Base-by-base conservation (phyloP, 495 filamentous ascomycete species). In the Annulohypoxylon nitens region DNA sequence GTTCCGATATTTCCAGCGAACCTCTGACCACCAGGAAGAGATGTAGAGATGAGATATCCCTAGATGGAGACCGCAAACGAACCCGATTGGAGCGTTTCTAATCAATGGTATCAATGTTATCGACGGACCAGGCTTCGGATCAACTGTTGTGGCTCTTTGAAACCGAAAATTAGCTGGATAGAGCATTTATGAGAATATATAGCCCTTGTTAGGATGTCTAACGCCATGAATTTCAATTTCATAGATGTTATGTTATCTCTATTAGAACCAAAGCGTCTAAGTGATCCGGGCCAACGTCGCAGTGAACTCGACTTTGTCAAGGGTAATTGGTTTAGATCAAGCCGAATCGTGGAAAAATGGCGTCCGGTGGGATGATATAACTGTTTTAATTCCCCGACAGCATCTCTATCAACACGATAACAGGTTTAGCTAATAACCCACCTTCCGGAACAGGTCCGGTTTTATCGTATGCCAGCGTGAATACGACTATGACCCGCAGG, bases 321-420 rank as follows among this genome's bases (percentile, higher is more conserved):
- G 57, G 34, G 20, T 34, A 60, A 9, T 20, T 23, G 10, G 59
- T 2, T 59, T 33, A 11, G 58, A 33, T 55, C 12, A 62, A 67
- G 55, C 54, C 25, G 39, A 72, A 50, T 72, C 70, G 70, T 72
- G 70, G 70, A 64, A 72, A 72, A 72, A 63, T 64, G 58, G 2
- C 6, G 63, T 10, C 69, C 70, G 70, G 50, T 67, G 70, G 58
- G 51, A 72, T 67, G 51, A 20, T n/a, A 62, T 47, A 59, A 37
- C 20, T 66, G 8, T 48, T 41, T 37, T 43, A 48, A 61, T 54
- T 26, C 25, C 45, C 48, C 47, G 58, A 59, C 14, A 25, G 20
- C 8, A 25, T 45, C 18, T 48, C 16, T 64, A 55, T 12, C 10
- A 39, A 6, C 47, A 51, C 50, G 37, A 60, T 43, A 18, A 51